Base-by-base conservation (phyloP, 2,329 filamentous ascomycete species). In the Triangularia setosa region DNA sequence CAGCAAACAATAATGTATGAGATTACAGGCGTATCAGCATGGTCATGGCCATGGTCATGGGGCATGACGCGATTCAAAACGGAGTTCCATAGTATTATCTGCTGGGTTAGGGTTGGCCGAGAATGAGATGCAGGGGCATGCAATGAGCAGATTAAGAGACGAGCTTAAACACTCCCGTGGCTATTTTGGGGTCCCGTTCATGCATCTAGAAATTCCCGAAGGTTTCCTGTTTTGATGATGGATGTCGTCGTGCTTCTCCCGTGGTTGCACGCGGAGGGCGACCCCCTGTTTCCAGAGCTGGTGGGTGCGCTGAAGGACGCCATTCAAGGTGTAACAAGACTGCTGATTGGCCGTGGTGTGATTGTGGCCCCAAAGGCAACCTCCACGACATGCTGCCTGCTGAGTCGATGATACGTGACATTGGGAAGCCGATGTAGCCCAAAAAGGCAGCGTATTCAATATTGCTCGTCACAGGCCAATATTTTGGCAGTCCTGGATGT, bases 351-450 rank as follows among this genome's bases (percentile, higher is more conserved):
- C 40, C 11, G 40, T 48, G n/a, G 30, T 33, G 27, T 21, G 18
- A 21, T 48, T n/a, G 40, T 48, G 40, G 23, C 52, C 23, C 24
- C 21, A 55, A 27, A 55, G 52, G 52, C 52, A 55, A 25, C 52
- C 52, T 55, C 52, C 52, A 55, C 23, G 14, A 55, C 52, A 55
- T 25, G 23, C 52, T 16, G 21, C 52, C 52, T 59, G 24, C 16
- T 18, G 14, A 48, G 18, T 58, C 57, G 30, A 59, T 59, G 57
- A 59, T 59, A 59, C 57, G 57, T 59, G 57, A 59, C 57, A 59
- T 59, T 35, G 57, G 57, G 35, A 59, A 6, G 25, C 52, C 27
- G 52, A 55, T n/a, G 52, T 24, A 55, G 25, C 52, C 52, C 21
- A 55, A 28, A 28, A 23, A 55, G 25, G 52, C 52, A 25, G 11